Evolutionary conservation across 2,329 filamentous ascomycete species (phyloP).

Genomic region (Aspergillus sp.): DNA sequence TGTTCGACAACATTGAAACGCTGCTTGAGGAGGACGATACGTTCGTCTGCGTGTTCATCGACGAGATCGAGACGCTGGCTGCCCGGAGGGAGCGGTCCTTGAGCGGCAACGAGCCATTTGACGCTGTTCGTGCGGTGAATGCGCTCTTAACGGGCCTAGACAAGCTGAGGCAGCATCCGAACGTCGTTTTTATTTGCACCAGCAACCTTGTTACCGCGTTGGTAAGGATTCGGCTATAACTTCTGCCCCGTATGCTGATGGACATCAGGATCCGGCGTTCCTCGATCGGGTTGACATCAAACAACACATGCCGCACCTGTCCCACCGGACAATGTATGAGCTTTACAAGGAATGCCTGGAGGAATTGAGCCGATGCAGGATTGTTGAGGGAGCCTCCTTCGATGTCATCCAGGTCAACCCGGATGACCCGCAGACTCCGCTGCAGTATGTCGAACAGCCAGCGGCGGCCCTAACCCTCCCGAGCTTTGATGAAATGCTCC

Average conservation of each 20-base stretch:
- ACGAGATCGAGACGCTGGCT: constrained; percentile 44
- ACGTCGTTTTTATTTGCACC: constrained; percentile 42
- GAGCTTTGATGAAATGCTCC: constrained; percentile 19
- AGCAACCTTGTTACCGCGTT: constrained; percentile 40
- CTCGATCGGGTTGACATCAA: constrained; percentile 42
- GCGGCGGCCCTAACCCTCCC: constrained; percentile 15
- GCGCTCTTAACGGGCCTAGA: constrained; percentile 42
- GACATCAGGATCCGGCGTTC: constrained; percentile 36
- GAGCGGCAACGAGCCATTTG: constrained; percentile 34
- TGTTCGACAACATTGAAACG: constrained; percentile 35
- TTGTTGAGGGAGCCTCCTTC: constrained; percentile 23
- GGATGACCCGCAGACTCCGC: constrained; percentile 13
- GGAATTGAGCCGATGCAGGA: constrained; percentile 31
- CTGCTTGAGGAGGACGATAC: constrained; percentile 29
- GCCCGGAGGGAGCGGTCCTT: constrained; percentile 33
- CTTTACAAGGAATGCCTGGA: constrained; percentile 42
- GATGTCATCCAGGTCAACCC: constrained; percentile 15
- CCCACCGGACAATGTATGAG: constrained; percentile 34
- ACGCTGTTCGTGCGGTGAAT: constrained; percentile 42
- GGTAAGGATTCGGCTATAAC: constrained; percentile 13
- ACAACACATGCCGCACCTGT: constrained; percentile 35
- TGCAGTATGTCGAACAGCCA: constrained; percentile 21
- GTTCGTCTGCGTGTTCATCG: constrained; percentile 39
- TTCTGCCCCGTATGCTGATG: not conserved
- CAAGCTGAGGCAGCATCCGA: constrained; percentile 31